phyloP scores from a whole-genome alignment of 2,329 filamentous ascomycete species.

The Cytospora schulzeri region DNA sequence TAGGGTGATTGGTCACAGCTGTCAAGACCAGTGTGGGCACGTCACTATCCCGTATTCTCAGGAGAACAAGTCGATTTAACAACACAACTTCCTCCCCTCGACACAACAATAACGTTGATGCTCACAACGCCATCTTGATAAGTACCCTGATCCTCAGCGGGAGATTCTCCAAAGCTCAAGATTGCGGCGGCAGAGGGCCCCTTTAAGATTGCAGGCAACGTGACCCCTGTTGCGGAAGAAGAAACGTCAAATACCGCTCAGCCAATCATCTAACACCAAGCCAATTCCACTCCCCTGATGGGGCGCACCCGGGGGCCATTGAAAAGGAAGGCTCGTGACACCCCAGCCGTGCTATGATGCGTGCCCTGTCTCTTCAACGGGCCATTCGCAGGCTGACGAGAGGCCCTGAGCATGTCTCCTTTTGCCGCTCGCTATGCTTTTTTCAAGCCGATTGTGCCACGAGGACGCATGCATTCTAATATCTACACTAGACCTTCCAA shows the following conservation, averaged over 20 bases:
- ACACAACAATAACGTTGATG: not conserved
- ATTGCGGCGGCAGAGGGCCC: constrained; percentile 19
- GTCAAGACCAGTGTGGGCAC: no score
- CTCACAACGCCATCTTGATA: not conserved
- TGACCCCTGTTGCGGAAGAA: constrained; percentile 6
- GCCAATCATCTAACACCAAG: constrained; percentile 20
- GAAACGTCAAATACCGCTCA: constrained; percentile 5
- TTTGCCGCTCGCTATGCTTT: not conserved
- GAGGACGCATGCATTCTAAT: not conserved
- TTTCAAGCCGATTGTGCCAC: not conserved
- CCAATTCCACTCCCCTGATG: constrained; percentile 4
- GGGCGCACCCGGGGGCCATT: not conserved
- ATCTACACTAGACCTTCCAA: not conserved
- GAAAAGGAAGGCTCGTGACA: not conserved
- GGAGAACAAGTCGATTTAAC: not conserved
- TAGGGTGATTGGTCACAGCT: no score
- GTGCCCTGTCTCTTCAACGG: not conserved
- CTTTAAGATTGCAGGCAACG: constrained; percentile 25
- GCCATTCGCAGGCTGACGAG: not conserved
- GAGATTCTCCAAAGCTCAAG: constrained; percentile 11
- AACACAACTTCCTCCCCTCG: not conserved
- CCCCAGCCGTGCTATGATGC: not conserved
- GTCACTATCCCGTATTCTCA: no score
- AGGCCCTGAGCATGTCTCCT: not conserved
- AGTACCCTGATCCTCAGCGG: not conserved